A percentile compares a stretch with the other conserved stretches of the same genome.
phyloP scores from a whole-genome alignment of 345 rosid genomes.

The Cardiospermum halicacabum region DNA sequence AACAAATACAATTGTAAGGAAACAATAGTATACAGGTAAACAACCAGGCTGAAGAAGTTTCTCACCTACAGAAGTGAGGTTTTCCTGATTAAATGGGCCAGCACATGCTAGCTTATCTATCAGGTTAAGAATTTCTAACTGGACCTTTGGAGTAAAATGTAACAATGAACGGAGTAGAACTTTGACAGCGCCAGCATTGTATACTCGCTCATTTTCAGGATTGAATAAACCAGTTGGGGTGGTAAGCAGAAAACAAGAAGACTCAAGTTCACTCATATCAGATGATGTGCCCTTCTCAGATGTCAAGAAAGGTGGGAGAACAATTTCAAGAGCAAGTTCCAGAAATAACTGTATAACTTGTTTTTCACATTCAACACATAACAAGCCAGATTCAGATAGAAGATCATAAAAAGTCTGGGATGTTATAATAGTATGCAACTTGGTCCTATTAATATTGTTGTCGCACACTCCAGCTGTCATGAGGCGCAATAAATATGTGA shows the following conservation, averaged over 20 bases:
- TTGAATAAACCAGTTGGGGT: conserved; percentile 57
- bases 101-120: conserved; percentile 81
- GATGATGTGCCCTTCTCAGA: conserved; percentile 45
- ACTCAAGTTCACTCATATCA: conserved; percentile 41
- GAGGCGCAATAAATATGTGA: conserved; percentile 81
- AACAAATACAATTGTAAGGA: conserved; percentile 25
- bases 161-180: conserved; percentile 80
- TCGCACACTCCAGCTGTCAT: conserved; percentile 83
- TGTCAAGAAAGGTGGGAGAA: conserved; percentile 80
- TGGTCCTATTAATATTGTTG: conserved; percentile 75
- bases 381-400: conserved; percentile 89
- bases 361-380: conserved; percentile 89
- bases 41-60: conserved; percentile 14
- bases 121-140: conserved; percentile 76
- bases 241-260: conserved; percentile 43
- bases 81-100: conserved; percentile 92
- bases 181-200: conserved; percentile 86
- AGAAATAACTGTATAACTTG: conserved; percentile 86
- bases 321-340: conserved; percentile 95
- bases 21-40: conserved; percentile 10
- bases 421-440: conserved; percentile 68
- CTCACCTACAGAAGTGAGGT: conserved; percentile 90
- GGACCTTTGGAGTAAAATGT: conserved; percentile 93
- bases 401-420: conserved; percentile 94
- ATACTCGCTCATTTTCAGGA: conserved; percentile 79